These are phyloP conservation scores for Gossypium arboreum DNA, from an alignment of 345 rosid genomes.

Conservation along the genomic window DNA sequence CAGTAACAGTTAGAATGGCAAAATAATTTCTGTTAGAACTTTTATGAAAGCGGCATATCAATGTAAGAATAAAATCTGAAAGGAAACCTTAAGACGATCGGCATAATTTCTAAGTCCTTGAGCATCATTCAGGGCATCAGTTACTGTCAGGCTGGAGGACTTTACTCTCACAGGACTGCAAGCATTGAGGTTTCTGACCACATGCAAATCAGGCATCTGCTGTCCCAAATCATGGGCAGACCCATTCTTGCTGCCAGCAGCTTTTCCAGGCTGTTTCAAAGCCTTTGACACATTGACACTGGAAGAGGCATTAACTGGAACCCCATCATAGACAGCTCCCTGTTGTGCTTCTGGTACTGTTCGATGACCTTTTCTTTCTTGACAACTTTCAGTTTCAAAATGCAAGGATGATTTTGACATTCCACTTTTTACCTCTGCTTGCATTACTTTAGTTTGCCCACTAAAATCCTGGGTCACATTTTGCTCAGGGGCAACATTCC, in stretches of 20 bases:
- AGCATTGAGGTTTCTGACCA: slow-evolving; percentile 27
- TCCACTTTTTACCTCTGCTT: slow-evolving; percentile 22
- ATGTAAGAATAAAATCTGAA: slow-evolving; percentile 12
- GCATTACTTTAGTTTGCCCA: slow-evolving; percentile 20
- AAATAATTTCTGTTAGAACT: background rate
- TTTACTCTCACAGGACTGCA: slow-evolving; percentile 31
- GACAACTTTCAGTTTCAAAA: slow-evolving; percentile 19
- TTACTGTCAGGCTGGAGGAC: slow-evolving; percentile 38
- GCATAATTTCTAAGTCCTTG: slow-evolving; percentile 46
- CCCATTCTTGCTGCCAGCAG: slow-evolving; percentile 26
- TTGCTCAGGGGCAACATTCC: slow-evolving; percentile 14
- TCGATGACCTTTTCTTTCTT: slow-evolving; percentile 9
- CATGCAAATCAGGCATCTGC: slow-evolving; percentile 15
- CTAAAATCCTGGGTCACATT: slow-evolving; percentile 24
- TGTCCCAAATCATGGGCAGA: slow-evolving; percentile 19
- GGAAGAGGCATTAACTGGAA: slow-evolving; percentile 32
- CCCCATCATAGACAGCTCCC: slow-evolving; percentile 13
- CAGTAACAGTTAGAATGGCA: slow-evolving; percentile 23
- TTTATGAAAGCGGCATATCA: slow-evolving; percentile 11
- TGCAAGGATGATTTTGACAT: slow-evolving; percentile 12
- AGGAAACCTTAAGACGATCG: slow-evolving; percentile 57
- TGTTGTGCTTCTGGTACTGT: slow-evolving; percentile 17
- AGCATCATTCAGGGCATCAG: slow-evolving; percentile 52
- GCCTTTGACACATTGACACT: slow-evolving; percentile 23
- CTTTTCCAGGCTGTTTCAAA: slow-evolving; percentile 27